Evolutionary conservation across 73 alveolate genomes (phyloP).

Genomic region (Paramecium sexaurelia): DNA sequence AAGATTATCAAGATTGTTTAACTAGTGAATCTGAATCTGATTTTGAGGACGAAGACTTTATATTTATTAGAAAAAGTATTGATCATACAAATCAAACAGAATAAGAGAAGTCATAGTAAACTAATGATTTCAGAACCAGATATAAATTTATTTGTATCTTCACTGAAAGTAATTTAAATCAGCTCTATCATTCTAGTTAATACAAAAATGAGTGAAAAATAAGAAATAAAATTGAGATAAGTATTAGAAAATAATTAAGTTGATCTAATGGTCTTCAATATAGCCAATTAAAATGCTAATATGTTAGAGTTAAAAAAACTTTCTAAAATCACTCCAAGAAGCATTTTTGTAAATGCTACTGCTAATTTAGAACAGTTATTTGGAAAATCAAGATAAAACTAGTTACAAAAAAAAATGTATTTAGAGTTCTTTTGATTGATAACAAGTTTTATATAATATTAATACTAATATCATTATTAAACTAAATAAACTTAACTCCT

Average conservation of each 20-base stretch:
- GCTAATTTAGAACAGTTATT: slow-evolving; percentile 33
- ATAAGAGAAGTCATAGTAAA: background rate
- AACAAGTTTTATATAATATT: background rate
- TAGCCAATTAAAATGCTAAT: slow-evolving; percentile 49
- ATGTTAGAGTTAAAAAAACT: slow-evolving; percentile 40
- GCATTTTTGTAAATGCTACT: slow-evolving; percentile 42
- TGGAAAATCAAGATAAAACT: slow-evolving; percentile 35
- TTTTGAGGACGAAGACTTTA: background rate
- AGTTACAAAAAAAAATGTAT: slow-evolving; percentile 37
- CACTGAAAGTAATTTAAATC: slow-evolving; percentile 14
- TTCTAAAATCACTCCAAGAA: slow-evolving; percentile 47
- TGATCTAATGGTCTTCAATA: slow-evolving; percentile 48
- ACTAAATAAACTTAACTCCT: background rate
- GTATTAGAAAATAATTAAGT: slow-evolving; percentile 42
- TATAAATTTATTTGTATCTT: slow-evolving; percentile 48
- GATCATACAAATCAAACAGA: background rate
- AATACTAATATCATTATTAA: background rate
- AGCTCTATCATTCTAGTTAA: background rate
- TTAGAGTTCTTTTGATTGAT: slow-evolving; percentile 36
- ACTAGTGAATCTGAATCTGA: slow-evolving; percentile 19
- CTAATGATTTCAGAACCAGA: slow-evolving; percentile 17
- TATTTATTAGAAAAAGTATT: background rate
- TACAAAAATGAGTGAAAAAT: background rate
- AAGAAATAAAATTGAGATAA: background rate
- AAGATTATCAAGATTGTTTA: background rate